Evolutionary conservation across 495 filamentous ascomycete species (phyloP).

Genomic region (Penicillium subrubescens): DNA sequence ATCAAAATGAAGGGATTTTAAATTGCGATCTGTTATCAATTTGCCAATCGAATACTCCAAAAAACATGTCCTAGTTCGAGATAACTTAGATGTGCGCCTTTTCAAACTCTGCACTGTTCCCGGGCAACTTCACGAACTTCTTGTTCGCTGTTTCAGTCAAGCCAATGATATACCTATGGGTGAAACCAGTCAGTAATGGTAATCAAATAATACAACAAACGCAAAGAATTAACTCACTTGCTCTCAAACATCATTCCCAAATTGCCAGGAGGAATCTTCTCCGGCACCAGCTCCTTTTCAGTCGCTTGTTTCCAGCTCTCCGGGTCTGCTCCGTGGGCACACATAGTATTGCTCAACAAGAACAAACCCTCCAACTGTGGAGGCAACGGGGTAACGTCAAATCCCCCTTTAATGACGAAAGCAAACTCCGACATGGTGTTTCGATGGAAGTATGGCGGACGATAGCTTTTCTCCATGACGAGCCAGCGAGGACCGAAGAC

Average conservation of each 20-base stretch:
- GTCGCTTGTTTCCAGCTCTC: neutral
- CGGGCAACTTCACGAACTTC: neutral
- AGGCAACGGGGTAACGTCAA: neutral
- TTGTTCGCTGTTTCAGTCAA: neutral
- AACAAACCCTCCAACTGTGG: neutral
- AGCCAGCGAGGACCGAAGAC: slow-evolving; percentile 1
- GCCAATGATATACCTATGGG: neutral
- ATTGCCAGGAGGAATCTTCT: neutral
- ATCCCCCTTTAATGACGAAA: neutral
- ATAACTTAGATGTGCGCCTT: neutral
- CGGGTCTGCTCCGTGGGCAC: neutral
- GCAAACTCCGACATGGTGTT: neutral
- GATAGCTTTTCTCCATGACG: neutral
- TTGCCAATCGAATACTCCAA: neutral
- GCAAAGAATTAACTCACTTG: neutral
- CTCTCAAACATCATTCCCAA: neutral
- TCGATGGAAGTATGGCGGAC: neutral
- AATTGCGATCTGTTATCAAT: neutral
- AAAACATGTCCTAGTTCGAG: neutral
- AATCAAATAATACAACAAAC: neutral
- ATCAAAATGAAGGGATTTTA: too few relatives aligned
- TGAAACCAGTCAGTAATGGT: neutral
- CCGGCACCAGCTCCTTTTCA: neutral
- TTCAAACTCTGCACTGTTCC: neutral
- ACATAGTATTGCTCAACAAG: neutral